Percentiles rank a stretch among this genome's conserved stretches.
These are phyloP conservation scores for Tilletiaria anomala DNA, from an alignment of 1,284 basidiomycete genomes.

Conservation along the genomic window DNA sequence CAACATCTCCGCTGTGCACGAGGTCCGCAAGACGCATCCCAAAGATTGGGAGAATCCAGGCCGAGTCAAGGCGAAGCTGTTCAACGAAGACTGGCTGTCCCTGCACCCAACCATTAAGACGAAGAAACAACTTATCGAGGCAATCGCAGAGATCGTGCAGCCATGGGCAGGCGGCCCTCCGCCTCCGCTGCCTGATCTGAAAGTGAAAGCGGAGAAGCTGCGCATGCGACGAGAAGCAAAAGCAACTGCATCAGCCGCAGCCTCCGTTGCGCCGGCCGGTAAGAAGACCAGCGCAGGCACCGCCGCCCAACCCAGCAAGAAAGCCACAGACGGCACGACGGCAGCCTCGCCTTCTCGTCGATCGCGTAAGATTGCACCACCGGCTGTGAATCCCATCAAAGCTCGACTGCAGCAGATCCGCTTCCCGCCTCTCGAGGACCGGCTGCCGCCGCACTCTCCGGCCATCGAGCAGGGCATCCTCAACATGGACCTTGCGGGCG, in stretches of 20 bases:
- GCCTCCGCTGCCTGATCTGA: conserved; percentile 10
- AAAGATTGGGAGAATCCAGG: conserved; percentile 78
- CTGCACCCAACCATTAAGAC: conserved; percentile 55
- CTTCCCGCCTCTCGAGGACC: conserved; percentile 13
- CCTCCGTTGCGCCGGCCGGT: neutral
- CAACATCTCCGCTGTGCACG: conserved; percentile 65
- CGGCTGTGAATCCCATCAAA: conserved; percentile 10
- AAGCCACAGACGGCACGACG: conserved; percentile 1
- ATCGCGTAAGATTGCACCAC: neutral
- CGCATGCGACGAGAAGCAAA: neutral
- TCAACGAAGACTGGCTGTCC: conserved; percentile 63
- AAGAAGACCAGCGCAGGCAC: neutral
- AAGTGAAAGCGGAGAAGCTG: neutral
- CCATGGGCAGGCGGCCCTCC: conserved; percentile 23
- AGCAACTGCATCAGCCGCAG: neutral
- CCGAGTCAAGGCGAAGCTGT: conserved; percentile 66
- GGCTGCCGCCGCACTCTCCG: conserved; percentile 29
- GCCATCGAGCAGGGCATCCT: conserved; percentile 27
- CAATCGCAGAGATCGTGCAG: conserved; percentile 21
- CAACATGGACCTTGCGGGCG: conserved; percentile 27
- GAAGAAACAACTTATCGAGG: conserved; percentile 58
- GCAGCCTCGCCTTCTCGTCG: conserved; percentile 3
- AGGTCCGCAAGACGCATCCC: conserved; percentile 76
- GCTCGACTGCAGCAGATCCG: conserved; percentile 11
- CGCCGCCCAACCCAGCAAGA: neutral